These are phyloP conservation scores for Colletotrichum sublineola DNA, from an alignment of 2,329 filamentous ascomycete genomes.

Conservation along the genomic window DNA sequence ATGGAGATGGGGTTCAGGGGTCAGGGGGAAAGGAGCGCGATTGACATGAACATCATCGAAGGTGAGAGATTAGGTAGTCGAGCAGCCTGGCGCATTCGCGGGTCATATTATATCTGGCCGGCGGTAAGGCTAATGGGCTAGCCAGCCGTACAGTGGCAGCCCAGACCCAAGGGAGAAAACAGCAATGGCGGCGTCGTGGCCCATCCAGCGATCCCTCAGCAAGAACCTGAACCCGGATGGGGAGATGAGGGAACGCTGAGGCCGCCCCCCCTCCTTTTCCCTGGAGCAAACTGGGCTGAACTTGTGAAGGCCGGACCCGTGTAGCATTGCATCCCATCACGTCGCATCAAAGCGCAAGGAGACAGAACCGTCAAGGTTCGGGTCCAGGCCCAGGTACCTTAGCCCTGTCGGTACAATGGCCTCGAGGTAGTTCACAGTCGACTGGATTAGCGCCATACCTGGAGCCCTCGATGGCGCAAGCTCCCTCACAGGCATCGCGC, in stretches of 20 bases:
- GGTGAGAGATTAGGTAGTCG: neutral
- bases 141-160: neutral
- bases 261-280: neutral
- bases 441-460: neutral
- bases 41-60: neutral
- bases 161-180: slow-evolving; percentile 7
- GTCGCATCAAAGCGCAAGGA: slow-evolving; percentile 24
- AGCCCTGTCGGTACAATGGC: slow-evolving; percentile 2
- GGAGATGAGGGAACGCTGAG: neutral
- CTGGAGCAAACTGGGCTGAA: slow-evolving; percentile 12
- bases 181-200: neutral
- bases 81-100: slow-evolving; percentile 18
- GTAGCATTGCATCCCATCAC: neutral
- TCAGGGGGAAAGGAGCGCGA: neutral
- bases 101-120: slow-evolving; percentile 14
- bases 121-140: neutral
- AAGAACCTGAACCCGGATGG: neutral
- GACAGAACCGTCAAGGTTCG: slow-evolving; percentile 12
- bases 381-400: neutral
- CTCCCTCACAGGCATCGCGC: slow-evolving; percentile 3
- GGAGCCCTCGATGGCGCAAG: neutral
- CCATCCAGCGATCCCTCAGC: neutral
- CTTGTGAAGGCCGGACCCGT: slow-evolving; percentile 8
- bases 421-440: neutral
- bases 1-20: neutral